A percentile compares a stretch with the other conserved stretches of the same genome.
These are phyloP conservation scores for Fraxinus angustifolia DNA, from an alignment of 305 asterid species.

Conservation along the genomic window DNA sequence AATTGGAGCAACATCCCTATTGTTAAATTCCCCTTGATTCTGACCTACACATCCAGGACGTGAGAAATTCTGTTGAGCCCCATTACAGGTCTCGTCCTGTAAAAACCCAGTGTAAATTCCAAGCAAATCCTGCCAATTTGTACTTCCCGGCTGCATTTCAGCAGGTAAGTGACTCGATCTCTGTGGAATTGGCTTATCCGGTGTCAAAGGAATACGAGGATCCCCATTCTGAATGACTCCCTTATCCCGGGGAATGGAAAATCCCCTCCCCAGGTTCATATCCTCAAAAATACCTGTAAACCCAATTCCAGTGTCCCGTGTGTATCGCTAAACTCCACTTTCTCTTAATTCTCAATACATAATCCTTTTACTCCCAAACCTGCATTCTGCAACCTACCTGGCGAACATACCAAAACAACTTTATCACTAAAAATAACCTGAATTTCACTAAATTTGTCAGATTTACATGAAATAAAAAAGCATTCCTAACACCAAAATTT, in stretches of 20 bases:
- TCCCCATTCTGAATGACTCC: conserved; percentile 37
- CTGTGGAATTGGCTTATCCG: conserved; percentile 35
- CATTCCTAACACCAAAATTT: conserved; percentile 21
- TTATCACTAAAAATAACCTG: neutral
- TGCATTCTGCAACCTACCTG: conserved; percentile 5
- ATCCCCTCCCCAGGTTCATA: conserved; percentile 63
- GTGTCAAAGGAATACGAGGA: conserved; percentile 45
- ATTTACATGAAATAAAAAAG: conserved; percentile 1
- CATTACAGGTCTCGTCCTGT: conserved; percentile 23
- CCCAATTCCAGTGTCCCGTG: neutral
- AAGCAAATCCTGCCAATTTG: conserved; percentile 47
- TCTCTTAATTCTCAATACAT: conserved; percentile 7
- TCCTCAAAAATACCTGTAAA: conserved; percentile 17
- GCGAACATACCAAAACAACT: neutral
- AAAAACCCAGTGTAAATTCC: conserved; percentile 45
- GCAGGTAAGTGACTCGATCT: conserved; percentile 27
- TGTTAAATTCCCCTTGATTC: conserved; percentile 11
- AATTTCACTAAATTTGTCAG: conserved; percentile 15
- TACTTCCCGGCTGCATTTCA: conserved; percentile 22
- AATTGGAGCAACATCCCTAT: conserved; percentile 23
- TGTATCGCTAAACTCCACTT: neutral
- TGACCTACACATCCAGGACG: conserved; percentile 17
- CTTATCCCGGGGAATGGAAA: conserved; percentile 38
- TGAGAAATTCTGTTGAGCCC: conserved; percentile 23
- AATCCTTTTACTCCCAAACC: conserved; percentile 2